Evolutionary conservation across 1,139 yeast species (phyloP).

Genomic region (Candida sp.): DNA sequence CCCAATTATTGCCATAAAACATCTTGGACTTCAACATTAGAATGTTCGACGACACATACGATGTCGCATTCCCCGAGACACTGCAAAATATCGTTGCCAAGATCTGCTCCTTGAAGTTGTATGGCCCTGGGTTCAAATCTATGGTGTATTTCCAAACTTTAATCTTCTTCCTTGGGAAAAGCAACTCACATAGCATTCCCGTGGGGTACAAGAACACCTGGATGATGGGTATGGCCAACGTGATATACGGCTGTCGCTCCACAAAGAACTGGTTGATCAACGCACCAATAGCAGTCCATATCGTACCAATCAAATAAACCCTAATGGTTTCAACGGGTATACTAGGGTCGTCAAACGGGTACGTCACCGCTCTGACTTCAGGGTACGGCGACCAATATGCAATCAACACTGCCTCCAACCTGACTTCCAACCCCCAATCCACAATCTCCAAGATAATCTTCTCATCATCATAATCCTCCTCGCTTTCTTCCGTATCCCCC

Average conservation of each 20-base stretch:
- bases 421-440: constrained; percentile 32
- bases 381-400: constrained; percentile 65
- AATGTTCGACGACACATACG: constrained; percentile 25
- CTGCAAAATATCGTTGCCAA: constrained; percentile 28
- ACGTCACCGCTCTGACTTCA: constrained; percentile 64
- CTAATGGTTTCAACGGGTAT: constrained; percentile 60
- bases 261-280: constrained; percentile 62
- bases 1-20: constrained; percentile 48
- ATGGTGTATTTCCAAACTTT: constrained; percentile 13
- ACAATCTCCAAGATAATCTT: constrained; percentile 17
- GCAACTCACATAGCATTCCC: constrained; percentile 21
- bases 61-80: constrained; percentile 36
- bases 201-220: constrained; percentile 31
- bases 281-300: constrained; percentile 56
- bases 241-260: constrained; percentile 58
- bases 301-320: constrained; percentile 53
- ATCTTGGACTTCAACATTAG: constrained; percentile 29
- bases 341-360: constrained; percentile 55
- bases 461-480: neutral
- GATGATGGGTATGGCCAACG: constrained; percentile 39
- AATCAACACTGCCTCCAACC: constrained; percentile 49
- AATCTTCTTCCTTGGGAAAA: constrained; percentile 24
- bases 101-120: constrained; percentile 32
- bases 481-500: neutral
- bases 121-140: constrained; percentile 33